A percentile compares a stretch with the other conserved stretches of the same genome.
These are phyloP conservation scores for Arxiozyma slooffiae DNA, from an alignment of 1,139 yeast species.

Conservation along the genomic window DNA sequence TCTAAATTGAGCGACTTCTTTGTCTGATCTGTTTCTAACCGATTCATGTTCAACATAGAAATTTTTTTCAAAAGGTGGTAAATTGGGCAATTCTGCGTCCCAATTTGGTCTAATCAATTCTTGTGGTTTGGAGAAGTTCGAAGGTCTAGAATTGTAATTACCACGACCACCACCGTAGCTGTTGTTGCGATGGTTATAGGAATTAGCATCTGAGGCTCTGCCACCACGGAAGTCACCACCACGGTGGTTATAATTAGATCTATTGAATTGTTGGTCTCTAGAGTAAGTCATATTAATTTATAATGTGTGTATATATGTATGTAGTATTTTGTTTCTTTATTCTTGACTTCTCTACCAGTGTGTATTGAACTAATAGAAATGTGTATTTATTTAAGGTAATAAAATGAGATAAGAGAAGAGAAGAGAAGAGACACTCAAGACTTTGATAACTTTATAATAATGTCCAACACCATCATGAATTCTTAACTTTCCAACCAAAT, in stretches of 20 bases:
- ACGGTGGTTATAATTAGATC: constrained; percentile 26
- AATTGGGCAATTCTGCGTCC: constrained; percentile 48
- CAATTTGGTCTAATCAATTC: constrained; percentile 64
- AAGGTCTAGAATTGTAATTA: constrained; percentile 30
- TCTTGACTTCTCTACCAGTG: not conserved
- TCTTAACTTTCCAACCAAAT: not conserved
- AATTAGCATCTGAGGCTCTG: constrained; percentile 35
- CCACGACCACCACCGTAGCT: constrained; percentile 20
- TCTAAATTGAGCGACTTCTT: constrained; percentile 68
- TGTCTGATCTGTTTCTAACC: constrained; percentile 65
- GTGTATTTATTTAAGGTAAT: not conserved
- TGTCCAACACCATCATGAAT: not conserved
- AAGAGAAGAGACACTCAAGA: not conserved
- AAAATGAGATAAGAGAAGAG: not conserved
- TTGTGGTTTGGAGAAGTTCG: constrained; percentile 31
- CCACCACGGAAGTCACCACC: constrained; percentile 36
- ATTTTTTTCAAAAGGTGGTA: constrained; percentile 91
- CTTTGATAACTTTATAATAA: not conserved
- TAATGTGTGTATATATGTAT: not conserved
- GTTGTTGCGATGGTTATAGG: constrained; percentile 31
- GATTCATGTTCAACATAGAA: constrained; percentile 79
- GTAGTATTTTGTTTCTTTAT: not conserved
- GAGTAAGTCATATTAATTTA: constrained; percentile 18
- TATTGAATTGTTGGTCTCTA: constrained; percentile 31
- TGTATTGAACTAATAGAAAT: not conserved